Conservation (phyloP, 495 filamentous ascomycete genomes). For the Glarea lozoyensis region DNA sequence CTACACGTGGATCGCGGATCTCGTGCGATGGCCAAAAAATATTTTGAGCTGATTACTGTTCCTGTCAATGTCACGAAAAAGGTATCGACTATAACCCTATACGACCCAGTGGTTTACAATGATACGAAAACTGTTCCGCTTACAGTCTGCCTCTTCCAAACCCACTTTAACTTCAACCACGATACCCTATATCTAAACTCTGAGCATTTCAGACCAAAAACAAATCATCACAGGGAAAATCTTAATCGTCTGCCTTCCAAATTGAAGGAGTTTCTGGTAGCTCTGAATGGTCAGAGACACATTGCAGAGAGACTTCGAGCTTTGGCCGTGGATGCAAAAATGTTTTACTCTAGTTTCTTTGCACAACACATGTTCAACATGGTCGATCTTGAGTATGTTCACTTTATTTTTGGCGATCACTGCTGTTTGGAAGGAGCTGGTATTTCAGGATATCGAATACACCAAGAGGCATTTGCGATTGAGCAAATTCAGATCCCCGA, state of each 20-base stretch:
- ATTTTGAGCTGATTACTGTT: slow-evolving; percentile 5
- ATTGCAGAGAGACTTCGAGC: not conserved
- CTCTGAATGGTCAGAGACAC: not conserved
- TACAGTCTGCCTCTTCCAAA: not conserved
- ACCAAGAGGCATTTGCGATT: no score
- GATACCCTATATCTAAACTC: not conserved
- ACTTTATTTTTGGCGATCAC: not conserved
- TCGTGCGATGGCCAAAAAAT: not conserved
- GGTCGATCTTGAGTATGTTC: no score
- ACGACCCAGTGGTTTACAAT: not conserved
- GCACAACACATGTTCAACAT: not conserved
- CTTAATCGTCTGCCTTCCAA: not conserved
- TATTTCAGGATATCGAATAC: not conserved
- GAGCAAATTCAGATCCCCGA: no score
- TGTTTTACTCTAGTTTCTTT: not conserved
- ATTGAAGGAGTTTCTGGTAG: not conserved
- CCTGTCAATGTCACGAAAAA: not conserved
- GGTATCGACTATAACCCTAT: not conserved
- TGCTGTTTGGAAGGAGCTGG: not conserved
- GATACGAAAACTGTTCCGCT: not conserved
- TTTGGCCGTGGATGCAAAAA: not conserved
- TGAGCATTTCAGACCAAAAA: not conserved
- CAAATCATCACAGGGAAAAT: not conserved
- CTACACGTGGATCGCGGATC: slow-evolving; percentile 5
- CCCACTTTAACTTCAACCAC: not conserved